Evolutionary conservation across 2,329 filamentous ascomycete genomes (phyloP), one percentile per base, ranked within the genome.

Genomic region (Macrophomina pseudophaseolina): DNA sequence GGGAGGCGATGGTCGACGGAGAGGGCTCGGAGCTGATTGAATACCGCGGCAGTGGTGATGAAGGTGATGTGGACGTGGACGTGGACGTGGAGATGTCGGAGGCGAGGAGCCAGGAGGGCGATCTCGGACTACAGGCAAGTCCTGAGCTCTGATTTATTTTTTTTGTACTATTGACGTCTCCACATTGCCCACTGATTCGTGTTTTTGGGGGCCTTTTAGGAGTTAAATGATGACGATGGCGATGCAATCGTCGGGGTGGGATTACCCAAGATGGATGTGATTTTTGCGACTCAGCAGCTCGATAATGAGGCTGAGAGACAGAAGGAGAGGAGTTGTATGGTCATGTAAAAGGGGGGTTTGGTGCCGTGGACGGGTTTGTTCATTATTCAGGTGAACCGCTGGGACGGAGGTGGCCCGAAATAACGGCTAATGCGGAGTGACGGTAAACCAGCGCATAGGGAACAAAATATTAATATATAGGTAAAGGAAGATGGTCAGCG

Each of bases 51-150:
- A n/a, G 16, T 33, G 53, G 30, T 16, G 53, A 58, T 16, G 18
- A 30, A 8, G 18, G 11, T 8, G 40, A 46, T 11, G 40, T 49
- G 5, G 30, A 12, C 12, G 56, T 33, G 1, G 54, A 38, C 16
- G 52, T n/a, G 11, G 33, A 42, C 28, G 53, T 49, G n/a, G 46
- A 62, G 5, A 48, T 62, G n/a, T 30, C 28, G 32, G 58, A 33
- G 28, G n/a, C 23, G 14, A 30, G 46, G 18, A n/a, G 38, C 30
- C 40, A n/a, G 23, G 56, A 44, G n/a, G 16, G 8, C 42, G 42
- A 2, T 46, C 9, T 49, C 12, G 56, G 23, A 9, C 42, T 44
- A n/a, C 42, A 62, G 58, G 58, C 58, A 62, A 62, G 58, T 51
- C 58, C 32, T 49, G 58, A 62, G 28, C 58, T 62, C 16, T 62